Conservation (phyloP, 1,139 yeast genomes). For the Kodamaea sp. region DNA sequence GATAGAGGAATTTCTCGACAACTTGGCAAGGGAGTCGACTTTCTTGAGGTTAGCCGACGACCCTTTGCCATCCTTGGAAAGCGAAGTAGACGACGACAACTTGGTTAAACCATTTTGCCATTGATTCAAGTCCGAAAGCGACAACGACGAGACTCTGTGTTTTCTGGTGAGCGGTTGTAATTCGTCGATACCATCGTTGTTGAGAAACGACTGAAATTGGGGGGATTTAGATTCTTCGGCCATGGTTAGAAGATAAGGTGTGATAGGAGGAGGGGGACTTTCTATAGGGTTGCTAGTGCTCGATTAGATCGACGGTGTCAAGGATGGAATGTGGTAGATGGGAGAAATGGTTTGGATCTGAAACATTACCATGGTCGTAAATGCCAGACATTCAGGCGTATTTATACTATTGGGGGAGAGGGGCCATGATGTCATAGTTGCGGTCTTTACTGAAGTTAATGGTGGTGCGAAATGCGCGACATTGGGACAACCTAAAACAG, state of each 20-base stretch:
- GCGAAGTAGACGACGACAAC: conserved; percentile 41
- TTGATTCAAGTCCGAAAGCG: conserved; percentile 67
- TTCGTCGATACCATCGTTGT: conserved; percentile 71
- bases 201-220: conserved; percentile 52
- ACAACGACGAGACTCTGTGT: conserved; percentile 67
- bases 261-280: too few species aligned
- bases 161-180: conserved; percentile 61
- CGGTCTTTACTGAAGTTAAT: conserved; percentile 1
- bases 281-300: too few species aligned
- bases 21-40: conserved; percentile 51
- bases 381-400: conserved; percentile 2
- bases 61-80: conserved; percentile 27
- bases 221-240: conserved; percentile 14
- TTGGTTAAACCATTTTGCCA: conserved; percentile 56
- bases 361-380: not conserved
- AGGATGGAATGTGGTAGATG: too few species aligned
- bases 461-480: not conserved
- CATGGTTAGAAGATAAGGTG: conserved; percentile 4
- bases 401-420: conserved; percentile 7
- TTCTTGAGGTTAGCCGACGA: conserved; percentile 48
- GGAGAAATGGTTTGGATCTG: too few species aligned
- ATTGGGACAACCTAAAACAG: too few species aligned
- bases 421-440: conserved; percentile 11
- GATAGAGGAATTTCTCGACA: conserved; percentile 54
- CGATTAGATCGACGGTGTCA: too few species aligned